A percentile compares a stretch with the other conserved stretches of the same genome.
phyloP scores from a whole-genome alignment of 148 eudicot genomes.

The Mesembryanthemum crystallinum region DNA sequence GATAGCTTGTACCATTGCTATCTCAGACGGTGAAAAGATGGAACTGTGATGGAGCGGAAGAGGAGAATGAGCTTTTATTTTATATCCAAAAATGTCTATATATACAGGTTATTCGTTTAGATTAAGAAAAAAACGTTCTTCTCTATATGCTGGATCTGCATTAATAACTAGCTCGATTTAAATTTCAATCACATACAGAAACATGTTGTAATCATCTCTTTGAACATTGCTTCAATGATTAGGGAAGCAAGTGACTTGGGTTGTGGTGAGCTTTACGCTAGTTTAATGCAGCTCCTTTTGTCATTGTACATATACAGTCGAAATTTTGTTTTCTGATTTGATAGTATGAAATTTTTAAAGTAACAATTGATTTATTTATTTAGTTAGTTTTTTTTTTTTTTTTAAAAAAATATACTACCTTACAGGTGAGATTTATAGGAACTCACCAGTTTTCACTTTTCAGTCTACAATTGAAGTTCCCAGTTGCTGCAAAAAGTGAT shows the following conservation, averaged over 20 bases:
- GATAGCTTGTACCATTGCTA: neutral
- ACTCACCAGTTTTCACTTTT: too few species aligned
- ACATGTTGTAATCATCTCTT: slow-evolving; percentile 2
- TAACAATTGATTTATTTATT: too few species aligned
- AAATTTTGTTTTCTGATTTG: neutral
- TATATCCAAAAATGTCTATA: neutral
- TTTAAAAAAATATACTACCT: too few species aligned
- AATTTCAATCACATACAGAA: neutral
- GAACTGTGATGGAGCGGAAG: slow-evolving; percentile 7
- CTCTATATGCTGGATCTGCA: neutral
- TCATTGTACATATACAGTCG: slow-evolving; percentile 2
- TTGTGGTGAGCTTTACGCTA: neutral
- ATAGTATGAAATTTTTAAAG: neutral
- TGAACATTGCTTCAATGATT: too few species aligned
- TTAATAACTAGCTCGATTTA: slow-evolving; percentile 13
- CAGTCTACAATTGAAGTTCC: too few species aligned
- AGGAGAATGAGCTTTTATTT: neutral
- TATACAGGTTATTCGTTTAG: neutral
- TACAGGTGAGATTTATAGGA: too few species aligned
- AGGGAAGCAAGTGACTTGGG: slow-evolving; percentile 2
- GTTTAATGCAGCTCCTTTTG: neutral
- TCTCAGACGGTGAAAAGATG: neutral
- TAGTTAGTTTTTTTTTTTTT: too few species aligned
- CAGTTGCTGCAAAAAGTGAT: too few species aligned
- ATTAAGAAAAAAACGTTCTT: neutral